Percentiles rank a stretch among this genome's conserved stretches.
phyloP scores from a whole-genome alignment of 108 stramenopile genomes.

The Cyclostephanos invisitatus region DNA sequence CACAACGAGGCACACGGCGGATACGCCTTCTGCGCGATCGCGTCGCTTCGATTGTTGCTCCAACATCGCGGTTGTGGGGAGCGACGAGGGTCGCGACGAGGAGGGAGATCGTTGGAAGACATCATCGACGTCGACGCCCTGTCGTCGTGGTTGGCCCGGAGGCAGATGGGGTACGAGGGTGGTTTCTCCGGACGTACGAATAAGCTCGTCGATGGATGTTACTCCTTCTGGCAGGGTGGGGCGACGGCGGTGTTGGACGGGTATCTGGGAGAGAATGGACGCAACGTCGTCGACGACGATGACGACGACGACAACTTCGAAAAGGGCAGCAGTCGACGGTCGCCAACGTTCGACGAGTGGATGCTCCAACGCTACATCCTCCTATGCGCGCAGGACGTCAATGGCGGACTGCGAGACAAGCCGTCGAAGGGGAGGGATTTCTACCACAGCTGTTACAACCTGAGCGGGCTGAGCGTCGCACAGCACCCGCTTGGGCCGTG shows the following conservation, averaged over 20 bases:
- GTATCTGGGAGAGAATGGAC: slow-evolving; percentile 15
- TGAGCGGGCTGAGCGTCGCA: slow-evolving; percentile 89
- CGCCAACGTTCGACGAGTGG: slow-evolving; percentile 61
- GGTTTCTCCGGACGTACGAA: slow-evolving; percentile 96
- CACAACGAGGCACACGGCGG: slow-evolving; percentile 97
- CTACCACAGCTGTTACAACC: slow-evolving; percentile 98
- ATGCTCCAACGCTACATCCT: slow-evolving; percentile 95
- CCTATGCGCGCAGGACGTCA: slow-evolving; percentile 94
- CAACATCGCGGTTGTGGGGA: background rate
- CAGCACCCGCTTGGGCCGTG: slow-evolving; percentile 65
- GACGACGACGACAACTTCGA: background rate
- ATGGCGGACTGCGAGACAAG: slow-evolving; percentile 96
- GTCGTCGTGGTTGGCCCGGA: slow-evolving; percentile 76
- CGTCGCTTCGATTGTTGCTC: slow-evolving; percentile 69
- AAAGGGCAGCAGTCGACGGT: background rate
- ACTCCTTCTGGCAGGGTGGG: slow-evolving; percentile 99
- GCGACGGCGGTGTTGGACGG: slow-evolving; percentile 74
- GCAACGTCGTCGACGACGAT: background rate
- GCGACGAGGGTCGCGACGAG: too few relatives aligned
- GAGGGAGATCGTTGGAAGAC: too few relatives aligned
- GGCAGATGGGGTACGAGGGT: slow-evolving; percentile 93
- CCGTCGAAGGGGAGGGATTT: slow-evolving; percentile 91
- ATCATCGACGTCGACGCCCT: slow-evolving; percentile 65
- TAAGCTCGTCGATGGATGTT: slow-evolving; percentile 99
- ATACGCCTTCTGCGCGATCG: slow-evolving; percentile 96